Percentiles rank a stretch among this genome's conserved stretches.
Conservation (phyloP, 495 filamentous ascomycete genomes). For the Penicillium alfredii region DNA sequence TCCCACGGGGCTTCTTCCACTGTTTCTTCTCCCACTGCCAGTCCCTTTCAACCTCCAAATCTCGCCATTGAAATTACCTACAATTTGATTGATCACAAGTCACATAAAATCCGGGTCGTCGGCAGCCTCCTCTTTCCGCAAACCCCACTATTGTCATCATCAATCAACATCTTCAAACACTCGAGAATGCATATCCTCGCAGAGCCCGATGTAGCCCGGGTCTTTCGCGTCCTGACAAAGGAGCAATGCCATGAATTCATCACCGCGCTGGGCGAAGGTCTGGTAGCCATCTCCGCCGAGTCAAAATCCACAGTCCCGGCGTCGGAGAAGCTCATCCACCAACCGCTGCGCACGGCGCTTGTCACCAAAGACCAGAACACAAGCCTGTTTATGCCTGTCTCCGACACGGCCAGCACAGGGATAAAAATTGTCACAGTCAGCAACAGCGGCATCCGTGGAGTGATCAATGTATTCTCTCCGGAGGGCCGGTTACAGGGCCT, state of each 20-base stretch:
- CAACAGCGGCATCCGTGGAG: constrained; percentile 49
- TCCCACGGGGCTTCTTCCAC: too few relatives aligned
- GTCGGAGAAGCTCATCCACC: constrained; percentile 45
- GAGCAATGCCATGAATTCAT: constrained; percentile 33
- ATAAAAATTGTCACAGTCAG: constrained; percentile 59
- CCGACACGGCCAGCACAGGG: constrained; percentile 47
- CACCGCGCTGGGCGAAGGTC: constrained; percentile 21
- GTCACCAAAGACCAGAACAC: constrained; percentile 59
- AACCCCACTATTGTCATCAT: too few relatives aligned
- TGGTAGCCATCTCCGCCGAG: constrained; percentile 28
- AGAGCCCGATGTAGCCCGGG: constrained; percentile 31
- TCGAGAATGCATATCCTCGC: constrained; percentile 41
- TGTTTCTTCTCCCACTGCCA: too few relatives aligned
- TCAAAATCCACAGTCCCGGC: constrained; percentile 13
- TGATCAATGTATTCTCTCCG: constrained; percentile 69
- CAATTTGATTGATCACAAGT: too few relatives aligned
- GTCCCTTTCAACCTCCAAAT: too few relatives aligned
- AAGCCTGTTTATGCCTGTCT: constrained; percentile 90
- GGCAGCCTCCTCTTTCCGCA: too few relatives aligned
- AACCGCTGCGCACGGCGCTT: constrained; percentile 70
- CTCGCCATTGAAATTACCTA: too few relatives aligned
- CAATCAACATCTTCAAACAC: neutral
- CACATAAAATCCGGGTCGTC: too few relatives aligned
- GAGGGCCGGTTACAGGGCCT: constrained; percentile 68
- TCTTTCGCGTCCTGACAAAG: constrained; percentile 31